Conservation (phyloP, 2,329 filamentous ascomycete species). For the Neospermospora avenae region DNA sequence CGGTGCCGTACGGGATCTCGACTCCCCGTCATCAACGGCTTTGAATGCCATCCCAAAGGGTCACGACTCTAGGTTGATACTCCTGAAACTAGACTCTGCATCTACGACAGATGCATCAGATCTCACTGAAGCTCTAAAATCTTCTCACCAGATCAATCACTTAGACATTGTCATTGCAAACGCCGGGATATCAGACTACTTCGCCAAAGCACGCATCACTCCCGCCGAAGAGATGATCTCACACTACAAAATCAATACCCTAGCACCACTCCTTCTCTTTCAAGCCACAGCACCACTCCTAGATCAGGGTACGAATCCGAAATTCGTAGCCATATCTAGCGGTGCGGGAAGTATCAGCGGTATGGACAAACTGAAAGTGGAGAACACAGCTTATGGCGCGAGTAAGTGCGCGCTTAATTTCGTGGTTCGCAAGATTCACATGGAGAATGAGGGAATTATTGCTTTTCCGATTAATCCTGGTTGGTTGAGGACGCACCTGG, state of each 20-base stretch:
- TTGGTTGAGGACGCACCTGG: slow-evolving; percentile 29
- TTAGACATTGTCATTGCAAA: slow-evolving; percentile 53
- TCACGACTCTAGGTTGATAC: slow-evolving; percentile 37
- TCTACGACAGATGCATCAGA: slow-evolving; percentile 35
- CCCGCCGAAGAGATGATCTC: slow-evolving; percentile 38
- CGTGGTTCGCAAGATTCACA: slow-evolving; percentile 36
- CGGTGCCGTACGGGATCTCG: slow-evolving; percentile 39
- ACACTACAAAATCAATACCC: slow-evolving; percentile 43
- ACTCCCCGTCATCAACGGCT: slow-evolving; percentile 26
- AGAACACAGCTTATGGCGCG: slow-evolving; percentile 39
- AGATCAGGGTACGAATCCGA: slow-evolving; percentile 34
- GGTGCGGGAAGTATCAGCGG: slow-evolving; percentile 23
- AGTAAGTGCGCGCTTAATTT: slow-evolving; percentile 40
- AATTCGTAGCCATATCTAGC: slow-evolving; percentile 37
- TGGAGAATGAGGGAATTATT: slow-evolving; percentile 37
- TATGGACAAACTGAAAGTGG: slow-evolving; percentile 13
- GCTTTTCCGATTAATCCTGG: slow-evolving; percentile 30
- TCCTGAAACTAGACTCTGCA: slow-evolving; percentile 43
- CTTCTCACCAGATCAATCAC: slow-evolving; percentile 37
- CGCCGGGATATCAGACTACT: slow-evolving; percentile 42
- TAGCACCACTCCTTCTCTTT: slow-evolving; percentile 43
- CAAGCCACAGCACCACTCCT: slow-evolving; percentile 44
- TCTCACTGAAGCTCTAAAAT: slow-evolving; percentile 35
- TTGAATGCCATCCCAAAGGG: slow-evolving; percentile 39
- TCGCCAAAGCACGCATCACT: slow-evolving; percentile 34